phyloP scores from a whole-genome alignment of 257 asterid species.

The Leonotis leonurus region DNA sequence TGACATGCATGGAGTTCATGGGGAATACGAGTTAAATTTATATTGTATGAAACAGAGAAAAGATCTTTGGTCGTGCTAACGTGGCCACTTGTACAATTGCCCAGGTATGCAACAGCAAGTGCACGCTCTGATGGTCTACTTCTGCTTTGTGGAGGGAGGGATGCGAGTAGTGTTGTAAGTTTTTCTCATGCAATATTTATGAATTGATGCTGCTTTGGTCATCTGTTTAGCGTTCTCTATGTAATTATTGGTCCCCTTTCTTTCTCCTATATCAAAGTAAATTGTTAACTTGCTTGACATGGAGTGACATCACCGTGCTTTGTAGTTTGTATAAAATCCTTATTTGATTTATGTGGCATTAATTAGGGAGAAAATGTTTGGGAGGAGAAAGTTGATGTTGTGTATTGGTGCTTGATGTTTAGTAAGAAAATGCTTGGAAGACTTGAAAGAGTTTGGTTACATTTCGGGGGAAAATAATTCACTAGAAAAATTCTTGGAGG shows the following conservation, averaged over 20 bases:
- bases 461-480: no score
- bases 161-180: constrained; percentile 89
- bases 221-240: constrained; percentile 3
- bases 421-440: no score
- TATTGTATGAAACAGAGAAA: neutral
- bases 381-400: no score
- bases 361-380: no score
- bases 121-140: constrained; percentile 99
- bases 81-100: constrained; percentile 7
- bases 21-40: neutral
- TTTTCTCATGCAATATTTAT: constrained; percentile 9
- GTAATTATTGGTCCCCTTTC: neutral
- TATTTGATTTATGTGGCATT: neutral
- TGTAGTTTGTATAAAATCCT: no score
- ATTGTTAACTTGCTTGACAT: no score
- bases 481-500: no score
- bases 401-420: no score
- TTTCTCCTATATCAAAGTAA: no score
- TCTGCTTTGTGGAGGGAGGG: constrained; percentile 98
- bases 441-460: no score
- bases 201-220: neutral
- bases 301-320: no score
- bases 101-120: constrained; percentile 99
- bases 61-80: neutral
- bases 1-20: neutral